Conservation (phyloP, 2,329 filamentous ascomycete genomes). For the Ophiostoma triangulosporum region DNA sequence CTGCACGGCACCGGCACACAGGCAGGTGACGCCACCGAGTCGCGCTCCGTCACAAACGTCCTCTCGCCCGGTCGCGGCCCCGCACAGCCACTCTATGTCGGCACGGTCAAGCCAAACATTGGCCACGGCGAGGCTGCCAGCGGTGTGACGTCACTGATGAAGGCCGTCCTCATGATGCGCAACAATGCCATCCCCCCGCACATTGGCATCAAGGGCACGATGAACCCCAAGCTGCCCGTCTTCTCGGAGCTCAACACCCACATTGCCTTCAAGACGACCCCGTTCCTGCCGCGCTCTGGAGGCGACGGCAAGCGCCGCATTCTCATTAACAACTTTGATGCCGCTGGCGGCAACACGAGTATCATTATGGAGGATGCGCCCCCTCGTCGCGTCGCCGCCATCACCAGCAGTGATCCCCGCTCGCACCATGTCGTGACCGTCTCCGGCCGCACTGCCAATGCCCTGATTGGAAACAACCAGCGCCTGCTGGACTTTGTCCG, state of each 20-base stretch:
- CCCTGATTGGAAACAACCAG: slow-evolving; percentile 46
- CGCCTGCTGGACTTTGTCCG: slow-evolving; percentile 41
- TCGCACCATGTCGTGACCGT: slow-evolving; percentile 43
- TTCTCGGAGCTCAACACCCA: slow-evolving; percentile 41
- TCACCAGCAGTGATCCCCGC: slow-evolving; percentile 31
- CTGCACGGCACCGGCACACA: slow-evolving; percentile 86
- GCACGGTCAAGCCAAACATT: slow-evolving; percentile 50
- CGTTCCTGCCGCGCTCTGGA: slow-evolving; percentile 32
- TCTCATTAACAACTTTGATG: slow-evolving; percentile 57
- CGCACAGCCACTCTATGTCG: slow-evolving; percentile 44
- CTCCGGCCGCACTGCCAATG: slow-evolving; percentile 39
- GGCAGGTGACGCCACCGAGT: slow-evolving; percentile 70
- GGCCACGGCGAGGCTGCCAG: slow-evolving; percentile 51
- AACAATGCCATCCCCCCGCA: slow-evolving; percentile 52
- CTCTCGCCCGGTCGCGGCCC: slow-evolving; percentile 34
- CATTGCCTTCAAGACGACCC: slow-evolving; percentile 41
- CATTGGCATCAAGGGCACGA: slow-evolving; percentile 49
- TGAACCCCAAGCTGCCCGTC: slow-evolving; percentile 46
- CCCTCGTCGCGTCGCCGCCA: slow-evolving; percentile 16
- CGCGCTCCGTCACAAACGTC: slow-evolving; percentile 55
- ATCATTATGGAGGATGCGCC: slow-evolving; percentile 51
- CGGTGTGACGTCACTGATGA: slow-evolving; percentile 46
- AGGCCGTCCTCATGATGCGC: slow-evolving; percentile 51
- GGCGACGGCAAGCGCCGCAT: slow-evolving; percentile 30
- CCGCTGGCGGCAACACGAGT: slow-evolving; percentile 53